Evolutionary conservation across 1,139 yeast genomes (phyloP), one percentile per base, ranked within the genome.

Genomic region (Kodamaea alishanica): DNA sequence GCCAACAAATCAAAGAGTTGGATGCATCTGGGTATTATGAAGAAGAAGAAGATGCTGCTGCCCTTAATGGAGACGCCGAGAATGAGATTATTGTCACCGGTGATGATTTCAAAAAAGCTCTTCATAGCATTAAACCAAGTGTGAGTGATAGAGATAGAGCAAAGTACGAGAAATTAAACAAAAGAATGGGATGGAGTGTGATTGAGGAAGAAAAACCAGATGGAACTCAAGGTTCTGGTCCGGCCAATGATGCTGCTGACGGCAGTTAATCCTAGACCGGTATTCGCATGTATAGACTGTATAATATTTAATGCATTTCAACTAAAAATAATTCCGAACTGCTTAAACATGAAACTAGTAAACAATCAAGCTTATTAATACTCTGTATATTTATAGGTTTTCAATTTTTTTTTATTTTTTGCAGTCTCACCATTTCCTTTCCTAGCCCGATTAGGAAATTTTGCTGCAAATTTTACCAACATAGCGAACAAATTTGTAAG

Each of bases 141-240:
- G 98, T 92, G 3, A 82, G 89, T 50, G 97, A 89, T 54, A 72
- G 71, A 46, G 98, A 92, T 54, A 76, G 97, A 46, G 56, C 68
- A 28, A 85, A 83, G 52, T 92, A 92, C 56, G 94, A 85, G 45
- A 62, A 63, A 59, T 57, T 80, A 44, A 79, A 77, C 50, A 77
- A 69, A 54, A 70, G 75, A 44, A 72, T 79, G 77, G 84, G 83
- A 0, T 77, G 83, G 83, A 63, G 61, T 27, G 60, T 64, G 6
- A 62, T 65, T 20, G 48, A 46, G 28, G 61, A 55, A 26, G 44
- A 41, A 11, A 41, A 42, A 42, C 37, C 38, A 41, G 15, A 41
- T 38, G 27, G 40, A 40, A 15, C 4, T 24, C 30, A 12, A 10
- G 38, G 30, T 6, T 24, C 9, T 12, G 12, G 8, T 28, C 8